Conservation (phyloP, 371 early-diverging fungal genomes). For the Choanephora cucurbitarum region DNA sequence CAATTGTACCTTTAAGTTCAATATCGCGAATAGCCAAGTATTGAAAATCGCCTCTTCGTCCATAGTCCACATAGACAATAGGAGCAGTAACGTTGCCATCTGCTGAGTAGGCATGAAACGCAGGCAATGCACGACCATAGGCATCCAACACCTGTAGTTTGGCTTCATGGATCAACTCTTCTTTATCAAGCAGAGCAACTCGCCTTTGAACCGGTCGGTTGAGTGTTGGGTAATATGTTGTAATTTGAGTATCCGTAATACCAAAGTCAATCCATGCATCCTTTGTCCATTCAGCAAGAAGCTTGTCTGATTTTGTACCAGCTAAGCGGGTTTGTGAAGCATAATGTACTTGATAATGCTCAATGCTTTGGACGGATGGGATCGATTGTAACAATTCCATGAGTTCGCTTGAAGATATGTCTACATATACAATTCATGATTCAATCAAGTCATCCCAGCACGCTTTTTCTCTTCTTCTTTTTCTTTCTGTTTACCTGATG, state of each 20-base stretch:
- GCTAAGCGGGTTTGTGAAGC: conserved; percentile 54
- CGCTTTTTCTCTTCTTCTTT: too few relatives aligned
- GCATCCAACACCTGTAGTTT: conserved; percentile 44
- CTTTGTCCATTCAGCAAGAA: conserved; percentile 56
- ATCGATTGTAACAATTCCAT: conserved; percentile 22
- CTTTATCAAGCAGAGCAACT: conserved; percentile 52
- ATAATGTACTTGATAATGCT: conserved; percentile 27
- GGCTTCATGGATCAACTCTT: conserved; percentile 52
- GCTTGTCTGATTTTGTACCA: conserved; percentile 44
- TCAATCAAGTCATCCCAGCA: too few relatives aligned
- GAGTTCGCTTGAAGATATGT: conserved; percentile 5
- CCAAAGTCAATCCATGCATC: conserved; percentile 55
- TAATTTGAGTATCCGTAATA: conserved; percentile 46
- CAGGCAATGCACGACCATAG: conserved; percentile 47
- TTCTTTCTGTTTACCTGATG: not conserved
- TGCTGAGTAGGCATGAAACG: conserved; percentile 67
- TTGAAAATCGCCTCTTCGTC: conserved; percentile 59
- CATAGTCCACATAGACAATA: conserved; percentile 71
- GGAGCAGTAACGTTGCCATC: conserved; percentile 62
- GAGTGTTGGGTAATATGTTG: conserved; percentile 60
- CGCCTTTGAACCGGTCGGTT: conserved; percentile 58
- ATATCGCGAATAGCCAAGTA: conserved; percentile 42
- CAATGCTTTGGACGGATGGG: conserved; percentile 23
- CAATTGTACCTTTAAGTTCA: conserved; percentile 55
- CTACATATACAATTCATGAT: not conserved